These are phyloP conservation scores for Neurospora intermedia DNA, from an alignment of 495 filamentous ascomycete species.

Conservation along the genomic window DNA sequence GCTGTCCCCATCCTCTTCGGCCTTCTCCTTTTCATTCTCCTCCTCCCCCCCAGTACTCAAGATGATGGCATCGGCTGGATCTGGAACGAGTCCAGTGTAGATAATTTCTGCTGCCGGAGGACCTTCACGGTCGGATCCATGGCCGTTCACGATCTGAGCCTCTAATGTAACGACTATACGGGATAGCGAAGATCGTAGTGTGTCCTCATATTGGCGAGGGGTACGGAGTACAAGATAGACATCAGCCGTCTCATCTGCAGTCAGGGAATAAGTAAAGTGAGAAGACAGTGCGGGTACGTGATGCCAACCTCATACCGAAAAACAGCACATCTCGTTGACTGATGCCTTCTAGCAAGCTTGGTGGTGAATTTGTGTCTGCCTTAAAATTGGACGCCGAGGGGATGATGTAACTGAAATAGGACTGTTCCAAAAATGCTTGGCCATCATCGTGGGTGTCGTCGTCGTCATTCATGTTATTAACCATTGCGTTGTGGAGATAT, in stretches of 20 bases:
- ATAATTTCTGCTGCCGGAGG: conserved; percentile 53
- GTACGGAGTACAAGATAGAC: conserved; percentile 64
- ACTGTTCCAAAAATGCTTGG: conserved; percentile 57
- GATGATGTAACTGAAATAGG: conserved; percentile 67
- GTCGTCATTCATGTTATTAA: conserved; percentile 2
- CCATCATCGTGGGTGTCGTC: conserved; percentile 1
- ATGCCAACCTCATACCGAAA: conserved; percentile 52
- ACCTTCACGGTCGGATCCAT: conserved; percentile 30
- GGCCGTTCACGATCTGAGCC: conserved; percentile 55
- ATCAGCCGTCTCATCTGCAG: conserved; percentile 65
- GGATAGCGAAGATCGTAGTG: conserved; percentile 48
- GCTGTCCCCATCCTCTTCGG: conserved; percentile 19
- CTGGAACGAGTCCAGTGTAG: conserved; percentile 49
- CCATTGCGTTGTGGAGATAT: conserved; percentile 8
- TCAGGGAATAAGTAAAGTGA: conserved; percentile 50
- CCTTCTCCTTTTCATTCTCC: conserved; percentile 22
- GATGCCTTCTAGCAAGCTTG: conserved; percentile 18
- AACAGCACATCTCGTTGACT: conserved; percentile 42
- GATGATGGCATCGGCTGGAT: conserved; percentile 50
- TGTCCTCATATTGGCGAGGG: conserved; percentile 48
- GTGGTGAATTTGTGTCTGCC: conserved; percentile 42
- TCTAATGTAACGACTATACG: conserved; percentile 60
- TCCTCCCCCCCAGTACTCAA: conserved; percentile 38
- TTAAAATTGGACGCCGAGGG: conserved; percentile 58
- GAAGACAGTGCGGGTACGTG: conserved; percentile 28